A percentile compares a stretch with the other conserved stretches of the same genome.
Evolutionary conservation across 2,329 filamentous ascomycete species (phyloP).

Genomic region (Dactylellina drechsleri): DNA sequence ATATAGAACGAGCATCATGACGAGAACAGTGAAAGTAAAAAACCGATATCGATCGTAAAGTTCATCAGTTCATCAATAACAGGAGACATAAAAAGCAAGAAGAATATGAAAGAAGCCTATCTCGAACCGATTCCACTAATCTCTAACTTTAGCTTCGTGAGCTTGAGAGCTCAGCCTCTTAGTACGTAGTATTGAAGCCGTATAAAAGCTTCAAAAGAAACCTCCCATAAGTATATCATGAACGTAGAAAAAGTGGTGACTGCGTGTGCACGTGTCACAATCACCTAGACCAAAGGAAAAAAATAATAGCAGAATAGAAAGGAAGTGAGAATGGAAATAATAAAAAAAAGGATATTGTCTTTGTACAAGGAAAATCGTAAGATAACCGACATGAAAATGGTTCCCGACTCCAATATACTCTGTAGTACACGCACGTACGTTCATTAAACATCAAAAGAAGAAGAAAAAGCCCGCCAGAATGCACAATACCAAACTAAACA

Average conservation of each 20-base stretch:
- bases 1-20: too few relatives aligned
- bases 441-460: constrained; percentile 21
- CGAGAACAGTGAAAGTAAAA: background rate
- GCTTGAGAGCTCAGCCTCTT: too few relatives aligned
- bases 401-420: constrained; percentile 40
- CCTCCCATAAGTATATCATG: background rate
- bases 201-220: background rate
- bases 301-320: constrained; percentile 14
- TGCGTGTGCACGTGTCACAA: too few relatives aligned
- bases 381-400: constrained; percentile 25
- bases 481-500: constrained; percentile 12
- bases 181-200: background rate
- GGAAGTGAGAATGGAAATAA: constrained; percentile 5
- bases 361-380: constrained; percentile 50
- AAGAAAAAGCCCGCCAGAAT: constrained; percentile 43
- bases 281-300: background rate
- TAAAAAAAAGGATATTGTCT: constrained; percentile 24
- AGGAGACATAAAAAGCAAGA: background rate
- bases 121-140: too few relatives aligned
- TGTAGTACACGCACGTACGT: constrained; percentile 26
- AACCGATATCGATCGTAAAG: background rate
- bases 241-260: background rate
- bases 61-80: constrained; percentile 4
- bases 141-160: too few relatives aligned
- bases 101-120: too few relatives aligned